Percentiles rank a stretch among this genome's conserved stretches.
Conservation (phyloP, 768 basidiomycete genomes). For the Brasilioporus rufonigricans region DNA sequence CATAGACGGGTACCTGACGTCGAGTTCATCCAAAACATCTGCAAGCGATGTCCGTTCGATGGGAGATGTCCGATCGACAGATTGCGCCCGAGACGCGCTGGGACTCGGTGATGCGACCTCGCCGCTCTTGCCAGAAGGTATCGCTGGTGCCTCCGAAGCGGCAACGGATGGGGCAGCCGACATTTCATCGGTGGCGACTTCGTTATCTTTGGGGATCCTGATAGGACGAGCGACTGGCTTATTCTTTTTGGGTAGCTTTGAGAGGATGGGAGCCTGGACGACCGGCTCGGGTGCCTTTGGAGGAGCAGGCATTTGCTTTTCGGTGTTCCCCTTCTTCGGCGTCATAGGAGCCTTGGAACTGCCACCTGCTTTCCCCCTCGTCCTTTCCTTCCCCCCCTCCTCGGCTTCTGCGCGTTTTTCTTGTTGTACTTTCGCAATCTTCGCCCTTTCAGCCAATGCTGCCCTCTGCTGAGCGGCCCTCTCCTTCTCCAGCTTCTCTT, state of each 20-base stretch:
- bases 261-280: conserved; percentile 69
- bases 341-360: conserved; percentile 21
- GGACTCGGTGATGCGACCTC: conserved; percentile 46
- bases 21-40: conserved; percentile 68
- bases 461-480: conserved; percentile 29
- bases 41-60: conserved; percentile 50
- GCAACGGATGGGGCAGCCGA: conserved; percentile 44
- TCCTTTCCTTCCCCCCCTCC: conserved; percentile 30
- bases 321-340: conserved; percentile 14
- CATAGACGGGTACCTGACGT: conserved; percentile 57
- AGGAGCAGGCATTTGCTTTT: conserved; percentile 21
- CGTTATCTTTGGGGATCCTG: conserved; percentile 61
- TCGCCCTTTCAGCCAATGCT: conserved; percentile 38
- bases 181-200: conserved; percentile 39
- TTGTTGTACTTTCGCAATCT: conserved; percentile 32
- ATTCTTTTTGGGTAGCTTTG: conserved; percentile 82
- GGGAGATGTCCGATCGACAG: conserved; percentile 49
- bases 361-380: conserved; percentile 25
- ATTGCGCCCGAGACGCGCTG: conserved; percentile 59
- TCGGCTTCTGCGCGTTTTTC: conserved; percentile 29
- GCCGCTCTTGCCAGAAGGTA: conserved; percentile 32
- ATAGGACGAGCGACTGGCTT: conserved; percentile 61
- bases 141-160: conserved; percentile 46
- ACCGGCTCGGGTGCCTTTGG: conserved; percentile 34
- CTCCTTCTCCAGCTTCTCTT: conserved; percentile 42